Base-by-base conservation (phyloP, 805 yeast species). In the Metschnikowia gruessii region DNA sequence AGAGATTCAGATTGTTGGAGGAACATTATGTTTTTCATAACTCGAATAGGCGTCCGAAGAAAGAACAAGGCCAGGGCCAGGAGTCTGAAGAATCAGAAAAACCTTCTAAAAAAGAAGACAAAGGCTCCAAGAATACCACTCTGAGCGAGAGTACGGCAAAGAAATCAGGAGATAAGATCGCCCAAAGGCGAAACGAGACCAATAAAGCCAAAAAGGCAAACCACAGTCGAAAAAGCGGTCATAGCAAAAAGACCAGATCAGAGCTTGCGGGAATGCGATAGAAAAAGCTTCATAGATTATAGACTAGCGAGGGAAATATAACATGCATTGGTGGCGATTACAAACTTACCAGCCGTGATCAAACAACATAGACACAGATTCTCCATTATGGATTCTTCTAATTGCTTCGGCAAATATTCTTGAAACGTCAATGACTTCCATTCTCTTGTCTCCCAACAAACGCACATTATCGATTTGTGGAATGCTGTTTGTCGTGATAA, bases 371-470 rank as follows among this genome's bases (percentile, higher is more conserved):
- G 95, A 85, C 15, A 94, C 96, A 13, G 92, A 82, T 71, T 94
- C 99, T 55, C 99, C 99, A 57, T 94, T 94, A 66, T 94, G 96
- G 42, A 94, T 92, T 65, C 99, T 78, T 64, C 99, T 77, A 37
- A 94, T 89, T 1, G 97, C 92, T 67, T 94, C 99, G 15, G 95
- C 97, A 57, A 94, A 85, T 16, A 94, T 80, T 48, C 86, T 74
- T 9, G 95, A 82, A 7, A 94, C 94, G 57, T 94, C 99, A 57
- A 94, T 72, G 9, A 92, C 88, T 57, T 85, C 91, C 24, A 89
- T 73, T 61, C 79, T 77, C 42, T 76, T 79, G 11, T 87, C 88
- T 9, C 72, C 73, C 51, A 72, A 60, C 2, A 52, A 50, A n/a
- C 67, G 63, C 11, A 63, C 64, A 54, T 86, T 81, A 18, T 75